phyloP scores from a whole-genome alignment of 441 rosid species.

The Populus hybrid region DNA sequence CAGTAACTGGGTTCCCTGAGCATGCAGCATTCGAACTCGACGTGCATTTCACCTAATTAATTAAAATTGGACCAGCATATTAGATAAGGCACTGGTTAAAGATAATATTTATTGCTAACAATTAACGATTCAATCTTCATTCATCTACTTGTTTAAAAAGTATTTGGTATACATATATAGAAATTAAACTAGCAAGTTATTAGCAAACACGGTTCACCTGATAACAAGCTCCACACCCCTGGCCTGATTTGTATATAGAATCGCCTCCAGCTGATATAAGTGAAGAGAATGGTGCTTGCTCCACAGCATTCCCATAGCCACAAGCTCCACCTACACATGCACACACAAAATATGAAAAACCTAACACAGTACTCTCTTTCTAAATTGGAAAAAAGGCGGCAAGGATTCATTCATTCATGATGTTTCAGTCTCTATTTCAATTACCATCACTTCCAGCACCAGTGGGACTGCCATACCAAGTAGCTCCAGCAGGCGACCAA shows the following conservation, averaged over 20 bases:
- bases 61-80: background rate
- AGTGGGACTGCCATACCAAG: constrained; percentile 61
- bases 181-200: background rate
- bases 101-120: background rate
- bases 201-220: constrained; percentile 16
- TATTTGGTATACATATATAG: background rate
- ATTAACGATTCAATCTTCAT: no score
- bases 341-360: background rate
- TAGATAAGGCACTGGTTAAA: background rate
- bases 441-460: constrained; percentile 72
- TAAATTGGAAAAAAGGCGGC: background rate
- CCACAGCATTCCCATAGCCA: constrained; percentile 34
- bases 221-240: constrained; percentile 54
- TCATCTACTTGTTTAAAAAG: background rate
- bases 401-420: background rate
- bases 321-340: constrained; percentile 45
- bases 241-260: constrained; percentile 39
- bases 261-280: constrained; percentile 45
- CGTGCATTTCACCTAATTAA: constrained; percentile 43
- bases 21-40: constrained; percentile 26
- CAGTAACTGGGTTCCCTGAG: constrained; percentile 39
- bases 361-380: no score
- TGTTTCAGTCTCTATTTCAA: background rate
- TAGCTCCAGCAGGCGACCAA: constrained; percentile 66
- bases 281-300: constrained; percentile 32